These are phyloP conservation scores for Hypoxylon fragiforme DNA, from an alignment of 495 filamentous ascomycete genomes.

Conservation along the genomic window DNA sequence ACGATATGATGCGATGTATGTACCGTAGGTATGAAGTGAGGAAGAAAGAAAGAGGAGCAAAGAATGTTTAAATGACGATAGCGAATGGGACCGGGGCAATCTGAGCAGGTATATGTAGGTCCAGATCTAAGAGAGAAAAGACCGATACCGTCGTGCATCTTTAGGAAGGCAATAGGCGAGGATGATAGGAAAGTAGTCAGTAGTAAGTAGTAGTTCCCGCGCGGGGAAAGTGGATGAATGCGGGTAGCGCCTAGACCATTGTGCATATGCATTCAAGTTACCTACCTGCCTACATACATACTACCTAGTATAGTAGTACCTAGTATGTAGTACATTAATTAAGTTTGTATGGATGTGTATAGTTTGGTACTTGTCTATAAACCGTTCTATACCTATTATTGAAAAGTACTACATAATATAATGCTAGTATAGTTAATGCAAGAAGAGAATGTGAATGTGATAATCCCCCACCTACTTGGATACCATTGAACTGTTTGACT, in stretches of 20 bases:
- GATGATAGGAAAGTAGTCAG: background rate
- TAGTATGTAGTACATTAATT: background rate
- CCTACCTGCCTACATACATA: conserved; percentile 13
- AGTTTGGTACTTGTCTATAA: too few species aligned
- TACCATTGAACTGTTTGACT: conserved; percentile 1
- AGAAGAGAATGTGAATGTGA: background rate
- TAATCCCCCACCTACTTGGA: conserved; percentile 18
- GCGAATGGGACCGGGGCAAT: conserved; percentile 7
- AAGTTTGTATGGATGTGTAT: background rate
- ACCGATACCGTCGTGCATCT: background rate
- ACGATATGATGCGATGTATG: too few species aligned
- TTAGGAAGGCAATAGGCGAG: background rate
- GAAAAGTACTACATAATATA: conserved; percentile 9
- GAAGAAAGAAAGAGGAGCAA: background rate
- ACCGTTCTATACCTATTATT: conserved; percentile 2
- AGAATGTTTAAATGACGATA: background rate
- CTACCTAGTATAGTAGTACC: too few species aligned
- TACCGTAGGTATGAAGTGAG: background rate
- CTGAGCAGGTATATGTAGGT: conserved; percentile 23
- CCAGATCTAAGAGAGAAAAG: conserved; percentile 11
- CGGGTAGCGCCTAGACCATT: conserved; percentile 25
- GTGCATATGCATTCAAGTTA: conserved; percentile 10
- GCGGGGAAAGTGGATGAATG: conserved; percentile 33
- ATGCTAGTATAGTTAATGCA: too few species aligned
- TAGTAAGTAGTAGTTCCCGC: conserved; percentile 24